Conservation (phyloP, 495 filamentous ascomycete species). For the Podospora appendiculata region DNA sequence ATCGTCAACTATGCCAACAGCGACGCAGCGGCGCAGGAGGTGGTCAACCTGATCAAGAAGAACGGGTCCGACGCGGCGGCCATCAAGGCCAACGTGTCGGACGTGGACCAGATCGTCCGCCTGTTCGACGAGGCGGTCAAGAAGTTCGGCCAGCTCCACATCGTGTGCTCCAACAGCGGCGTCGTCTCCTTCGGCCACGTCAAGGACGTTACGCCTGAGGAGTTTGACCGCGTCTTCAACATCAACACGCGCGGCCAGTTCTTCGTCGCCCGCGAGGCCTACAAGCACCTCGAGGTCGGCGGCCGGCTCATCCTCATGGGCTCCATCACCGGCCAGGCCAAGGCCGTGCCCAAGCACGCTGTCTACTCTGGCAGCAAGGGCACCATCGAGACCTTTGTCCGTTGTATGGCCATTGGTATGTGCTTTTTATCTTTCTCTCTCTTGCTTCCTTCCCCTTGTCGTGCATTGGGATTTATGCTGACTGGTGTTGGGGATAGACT, state of each 20-base stretch:
- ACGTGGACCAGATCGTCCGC: conserved; percentile 53
- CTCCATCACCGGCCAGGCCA: conserved; percentile 56
- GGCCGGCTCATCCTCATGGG: conserved; percentile 58
- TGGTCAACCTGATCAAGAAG: conserved; percentile 52
- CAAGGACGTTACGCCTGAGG: conserved; percentile 64
- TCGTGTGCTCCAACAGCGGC: conserved; percentile 64
- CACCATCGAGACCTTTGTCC: conserved; percentile 29
- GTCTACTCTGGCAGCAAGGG: conserved; percentile 41
- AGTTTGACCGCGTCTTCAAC: conserved; percentile 72
- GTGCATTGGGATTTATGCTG: background rate
- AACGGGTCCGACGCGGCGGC: conserved; percentile 52
- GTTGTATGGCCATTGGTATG: conserved; percentile 26
- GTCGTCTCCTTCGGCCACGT: conserved; percentile 56
- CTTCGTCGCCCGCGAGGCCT: conserved; percentile 67
- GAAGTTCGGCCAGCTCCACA: conserved; percentile 59
- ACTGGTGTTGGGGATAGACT: conserved; percentile 20
- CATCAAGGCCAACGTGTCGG: conserved; percentile 67
- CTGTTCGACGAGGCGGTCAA: conserved; percentile 48
- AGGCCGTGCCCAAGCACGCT: conserved; percentile 55
- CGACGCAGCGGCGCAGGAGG: conserved; percentile 51
- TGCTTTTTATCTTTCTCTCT: background rate
- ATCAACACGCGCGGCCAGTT: conserved; percentile 76
- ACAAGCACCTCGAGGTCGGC: conserved; percentile 52
- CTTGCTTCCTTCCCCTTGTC: background rate
- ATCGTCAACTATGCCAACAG: conserved; percentile 71